Conservation (phyloP, 257 asterid species). For the Coffea eugenioides region DNA sequence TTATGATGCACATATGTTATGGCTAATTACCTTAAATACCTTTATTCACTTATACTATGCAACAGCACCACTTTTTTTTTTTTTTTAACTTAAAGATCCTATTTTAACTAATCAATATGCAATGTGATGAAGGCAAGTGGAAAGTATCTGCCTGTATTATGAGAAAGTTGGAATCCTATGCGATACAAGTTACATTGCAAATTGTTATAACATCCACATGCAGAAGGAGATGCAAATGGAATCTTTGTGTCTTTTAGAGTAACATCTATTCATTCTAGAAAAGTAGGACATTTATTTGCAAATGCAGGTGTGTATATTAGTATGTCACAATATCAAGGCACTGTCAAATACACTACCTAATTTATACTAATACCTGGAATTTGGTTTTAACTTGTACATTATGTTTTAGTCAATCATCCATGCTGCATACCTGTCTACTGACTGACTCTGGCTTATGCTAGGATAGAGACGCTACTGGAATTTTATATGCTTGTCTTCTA, state of each 20-base stretch:
- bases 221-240: background rate
- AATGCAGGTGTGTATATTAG: background rate
- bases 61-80: background rate
- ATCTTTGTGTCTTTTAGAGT: background rate
- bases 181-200: background rate
- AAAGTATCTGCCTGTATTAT: background rate
- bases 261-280: background rate
- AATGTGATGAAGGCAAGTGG: background rate
- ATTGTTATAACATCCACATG: background rate
- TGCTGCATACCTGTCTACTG: background rate
- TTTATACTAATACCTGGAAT: no score
- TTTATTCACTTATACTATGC: background rate
- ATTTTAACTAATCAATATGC: background rate
- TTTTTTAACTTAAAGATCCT: background rate
- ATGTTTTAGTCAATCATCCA: background rate
- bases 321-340: background rate
- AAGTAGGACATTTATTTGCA: conserved; percentile 1
- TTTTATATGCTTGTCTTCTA: background rate
- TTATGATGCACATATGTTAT: background rate
- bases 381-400: background rate
- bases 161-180: background rate
- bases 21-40: background rate
- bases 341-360: background rate
- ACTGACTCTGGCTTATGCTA: conserved; percentile 1
- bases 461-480: background rate